Evolutionary conservation across 306 rosid species (phyloP), one percentile per base, ranked within the genome.

Genomic region (Glycine latifolia): DNA sequence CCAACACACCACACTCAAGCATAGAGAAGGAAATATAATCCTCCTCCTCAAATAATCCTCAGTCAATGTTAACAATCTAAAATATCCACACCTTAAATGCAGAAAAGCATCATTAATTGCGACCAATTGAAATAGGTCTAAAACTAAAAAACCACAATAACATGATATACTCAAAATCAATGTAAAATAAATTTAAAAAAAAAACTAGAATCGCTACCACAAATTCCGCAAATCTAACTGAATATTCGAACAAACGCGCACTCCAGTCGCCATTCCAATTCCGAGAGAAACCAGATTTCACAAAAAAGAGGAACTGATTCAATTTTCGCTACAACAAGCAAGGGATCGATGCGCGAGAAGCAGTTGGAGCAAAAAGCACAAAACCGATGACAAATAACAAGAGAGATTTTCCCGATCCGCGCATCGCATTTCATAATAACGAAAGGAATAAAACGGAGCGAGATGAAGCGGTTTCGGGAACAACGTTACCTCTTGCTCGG

Each of bases 401-500:
- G 73, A 47, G 73, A 80, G 53, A 81, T 69, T 81, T 71, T 75
- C 13, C 76, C 31, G 90, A 94, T 90, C 91, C 86, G 53, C 39
- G 82, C 71, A 37, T 20, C 68, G 12, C 85, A 73, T 70, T 67
- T 20, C n/a, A 49, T 11, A 26, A 26, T 11, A 80, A 85, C 17
- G 8, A 10, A 44, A 60, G 1, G 37, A 73, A 65, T 2, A 62
- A 61, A 76, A 1, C 3, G 1, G 0, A 11, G 33, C 31, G 31
- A 26, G 31, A 26, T 26, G 31, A 26, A 26, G 31, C 8, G 3
- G 11, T n/a, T 8, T 2, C 3, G 7, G 4, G 53, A 79, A 7
- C 15, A 5, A 47, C n/a, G 11, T 35, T 20, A 95, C 98, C 94
- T 95, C 97, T 84, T 89, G 98, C 71, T 95, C 99, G 39, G 97